phyloP scores from a whole-genome alignment of 2,329 filamentous ascomycete species.

The Botrytis tulipae region DNA sequence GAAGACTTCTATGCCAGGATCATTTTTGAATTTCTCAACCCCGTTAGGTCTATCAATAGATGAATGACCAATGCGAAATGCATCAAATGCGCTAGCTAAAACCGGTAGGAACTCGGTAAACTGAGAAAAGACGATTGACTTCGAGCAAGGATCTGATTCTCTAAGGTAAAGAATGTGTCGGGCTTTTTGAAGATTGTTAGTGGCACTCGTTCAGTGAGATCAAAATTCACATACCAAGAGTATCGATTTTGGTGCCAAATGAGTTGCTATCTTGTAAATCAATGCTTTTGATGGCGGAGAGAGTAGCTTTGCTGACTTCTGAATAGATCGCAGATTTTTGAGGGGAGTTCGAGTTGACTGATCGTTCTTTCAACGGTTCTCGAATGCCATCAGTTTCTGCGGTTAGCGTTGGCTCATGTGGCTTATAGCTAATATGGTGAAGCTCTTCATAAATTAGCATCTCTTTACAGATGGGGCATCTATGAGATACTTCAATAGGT shows the following conservation, averaged over 20 bases:
- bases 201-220: background rate
- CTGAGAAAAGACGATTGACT: conserved; percentile 93
- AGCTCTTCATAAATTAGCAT: conserved; percentile 65
- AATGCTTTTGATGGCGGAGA: conserved; percentile 79
- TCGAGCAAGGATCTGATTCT: conserved; percentile 78
- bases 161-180: conserved; percentile 85
- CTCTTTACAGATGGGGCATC: conserved; percentile 67
- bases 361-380: conserved; percentile 34
- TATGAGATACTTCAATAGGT: conserved; percentile 18
- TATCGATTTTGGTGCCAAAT: conserved; percentile 90
- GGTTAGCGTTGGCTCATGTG: conserved; percentile 58
- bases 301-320: conserved; percentile 66
- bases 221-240: conserved; percentile 43
- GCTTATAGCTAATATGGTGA: conserved; percentile 82
- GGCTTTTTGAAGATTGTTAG: conserved; percentile 39
- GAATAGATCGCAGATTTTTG: conserved; percentile 65
- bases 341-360: conserved; percentile 24
- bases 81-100: conserved; percentile 65
- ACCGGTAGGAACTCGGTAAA: conserved; percentile 78
- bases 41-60: conserved; percentile 68
- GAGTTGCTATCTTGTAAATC: conserved; percentile 65
- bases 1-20: conserved; percentile 75
- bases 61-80: conserved; percentile 70
- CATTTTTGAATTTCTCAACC: conserved; percentile 72
- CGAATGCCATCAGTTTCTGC: conserved; percentile 58